A percentile compares a stretch with the other conserved stretches of the same genome.
Conservation (phyloP, 1,284 basidiomycete species). For the Thelephora terrestris region DNA sequence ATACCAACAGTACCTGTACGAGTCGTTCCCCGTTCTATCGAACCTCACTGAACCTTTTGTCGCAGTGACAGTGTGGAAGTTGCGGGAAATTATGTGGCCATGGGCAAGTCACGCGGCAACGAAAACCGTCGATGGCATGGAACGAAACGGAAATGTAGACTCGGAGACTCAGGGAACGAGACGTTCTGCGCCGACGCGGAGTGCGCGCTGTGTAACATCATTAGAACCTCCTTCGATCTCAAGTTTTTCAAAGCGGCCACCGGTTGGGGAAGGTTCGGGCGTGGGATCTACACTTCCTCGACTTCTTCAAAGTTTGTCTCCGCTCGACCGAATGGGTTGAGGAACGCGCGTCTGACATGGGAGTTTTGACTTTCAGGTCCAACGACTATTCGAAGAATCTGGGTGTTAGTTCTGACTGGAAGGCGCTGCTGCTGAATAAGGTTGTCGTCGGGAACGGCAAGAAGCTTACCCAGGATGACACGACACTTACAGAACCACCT, state of each 20-base stretch:
- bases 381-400: slow-evolving; percentile 52
- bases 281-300: slow-evolving; percentile 51
- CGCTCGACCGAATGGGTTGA: slow-evolving; percentile 38
- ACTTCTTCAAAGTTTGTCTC: slow-evolving; percentile 45
- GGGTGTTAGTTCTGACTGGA: slow-evolving; percentile 36
- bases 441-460: slow-evolving; percentile 58
- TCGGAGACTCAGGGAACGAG: slow-evolving; percentile 49
- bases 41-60: neutral
- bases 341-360: neutral
- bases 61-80: slow-evolving; percentile 40
- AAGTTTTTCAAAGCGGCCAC: slow-evolving; percentile 52
- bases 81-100: slow-evolving; percentile 40
- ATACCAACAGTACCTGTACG: slow-evolving; percentile 26
- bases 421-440: slow-evolving; percentile 56
- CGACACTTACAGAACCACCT: slow-evolving; percentile 40
- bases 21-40: neutral
- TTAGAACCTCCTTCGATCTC: slow-evolving; percentile 50
- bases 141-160: slow-evolving; percentile 39
- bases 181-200: slow-evolving; percentile 40
- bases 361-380: slow-evolving; percentile 26
- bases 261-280: slow-evolving; percentile 56
- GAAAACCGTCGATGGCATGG: slow-evolving; percentile 54
- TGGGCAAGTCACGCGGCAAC: slow-evolving; percentile 46
- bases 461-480: slow-evolving; percentile 45
- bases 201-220: slow-evolving; percentile 50